Evolutionary conservation across 371 early-diverging fungal species (phyloP), one percentile per base, ranked within the genome.

Genomic region (Rhizopus stolonifer): DNA sequence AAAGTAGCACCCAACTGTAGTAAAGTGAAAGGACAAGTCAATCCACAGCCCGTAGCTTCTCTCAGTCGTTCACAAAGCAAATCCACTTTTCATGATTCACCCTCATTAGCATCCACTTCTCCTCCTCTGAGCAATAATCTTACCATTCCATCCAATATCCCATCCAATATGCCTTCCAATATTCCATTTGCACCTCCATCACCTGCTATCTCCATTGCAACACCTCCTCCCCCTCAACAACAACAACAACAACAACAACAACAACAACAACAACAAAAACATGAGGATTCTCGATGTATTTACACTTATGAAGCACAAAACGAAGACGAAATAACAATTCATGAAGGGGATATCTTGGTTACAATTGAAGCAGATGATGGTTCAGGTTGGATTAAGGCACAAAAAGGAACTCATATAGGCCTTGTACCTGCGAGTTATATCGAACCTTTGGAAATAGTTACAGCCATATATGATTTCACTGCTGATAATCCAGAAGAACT

Each of bases 1-100:
- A 92, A 91, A 56, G 90, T 90, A 1, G 82, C 89, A 6, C 87
- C 87, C 1, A 82, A 78, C 49, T 92, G 92, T 52, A 75, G 87
- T 13, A 76, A 79, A 19, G 60, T 74, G 18, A 85, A 84, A 19
- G 83, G 86, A 2, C 82, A 83, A 39, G 65, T 83, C 18, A 79
- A 77, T 29, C 64, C 82, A 26, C 70, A 73, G 26, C 69, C 69
- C 13, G 36, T 61, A 29, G 4, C 31, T 25, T 53, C 51, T 6
- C 7, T 42, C 42, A 42, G 22, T 42, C 57, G 48, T 22, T 43
- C 62, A n/a, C 47, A 42, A 42, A 42, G 42, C 9, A 42, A 42
- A 13, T 48, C 56, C 17, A 42, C 56, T n/a, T 24, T 39, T 10
- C 15, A 6, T 31, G 26, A 24, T 25, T 46, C 46, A 14, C 22